Evolutionary conservation across 257 asterid species (phyloP).

Genomic region (Cynanchum wilfordii): DNA sequence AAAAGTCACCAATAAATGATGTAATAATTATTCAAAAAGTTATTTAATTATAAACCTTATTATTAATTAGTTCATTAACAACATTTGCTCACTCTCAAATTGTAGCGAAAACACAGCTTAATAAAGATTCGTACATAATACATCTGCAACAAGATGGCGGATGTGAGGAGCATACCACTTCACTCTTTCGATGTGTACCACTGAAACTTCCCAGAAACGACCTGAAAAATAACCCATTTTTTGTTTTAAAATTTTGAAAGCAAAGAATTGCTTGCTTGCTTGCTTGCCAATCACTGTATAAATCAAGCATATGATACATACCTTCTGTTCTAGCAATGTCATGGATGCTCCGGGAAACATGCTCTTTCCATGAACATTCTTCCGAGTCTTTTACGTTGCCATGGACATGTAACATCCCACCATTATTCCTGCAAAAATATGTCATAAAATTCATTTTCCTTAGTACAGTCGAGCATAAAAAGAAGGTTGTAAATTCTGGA

Average conservation of each 20-base stretch:
- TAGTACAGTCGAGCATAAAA: neutral
- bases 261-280: neutral
- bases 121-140: slow-evolving; percentile 45
- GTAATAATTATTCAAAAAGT: too few species aligned
- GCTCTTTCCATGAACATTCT: slow-evolving; percentile 57
- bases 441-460: neutral
- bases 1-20: too few species aligned
- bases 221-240: slow-evolving; percentile 40
- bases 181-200: slow-evolving; percentile 75
- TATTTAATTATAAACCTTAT: too few species aligned
- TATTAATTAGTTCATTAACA: too few species aligned
- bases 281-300: too few species aligned
- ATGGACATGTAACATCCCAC: slow-evolving; percentile 79
- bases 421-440: slow-evolving; percentile 53
- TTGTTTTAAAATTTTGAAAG: neutral
- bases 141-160: slow-evolving; percentile 85
- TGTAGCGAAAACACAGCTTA: neutral
- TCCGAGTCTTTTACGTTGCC: slow-evolving; percentile 83
- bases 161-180: slow-evolving; percentile 96
- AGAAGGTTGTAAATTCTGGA: neutral
- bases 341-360: slow-evolving; percentile 45
- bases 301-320: too few species aligned
- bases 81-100: too few species aligned
- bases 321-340: slow-evolving; percentile 66
- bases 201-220: slow-evolving; percentile 56